Evolutionary conservation across 2,329 filamentous ascomycete genomes (phyloP).

Genomic region (Macrophomina phaseolina): DNA sequence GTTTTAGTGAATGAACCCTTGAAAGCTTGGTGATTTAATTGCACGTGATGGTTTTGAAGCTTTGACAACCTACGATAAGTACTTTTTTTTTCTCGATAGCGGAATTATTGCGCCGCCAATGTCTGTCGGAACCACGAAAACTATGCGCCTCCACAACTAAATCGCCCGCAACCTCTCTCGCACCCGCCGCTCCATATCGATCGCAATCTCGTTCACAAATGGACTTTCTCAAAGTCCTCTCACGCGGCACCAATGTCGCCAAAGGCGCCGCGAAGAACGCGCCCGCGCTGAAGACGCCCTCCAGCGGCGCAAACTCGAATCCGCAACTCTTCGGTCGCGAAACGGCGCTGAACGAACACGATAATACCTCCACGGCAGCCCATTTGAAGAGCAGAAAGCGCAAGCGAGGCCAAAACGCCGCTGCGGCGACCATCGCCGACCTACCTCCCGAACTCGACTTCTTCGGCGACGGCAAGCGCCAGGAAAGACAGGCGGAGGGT

Average conservation of each 20-base stretch:
- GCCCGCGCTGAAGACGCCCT: conserved; percentile 61
- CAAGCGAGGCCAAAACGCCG: conserved; percentile 45
- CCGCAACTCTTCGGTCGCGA: conserved; percentile 69
- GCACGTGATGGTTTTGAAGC: conserved; percentile 17
- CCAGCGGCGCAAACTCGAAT: conserved; percentile 66
- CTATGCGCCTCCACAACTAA: conserved; percentile 6
- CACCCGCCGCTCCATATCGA: background rate
- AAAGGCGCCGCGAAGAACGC: conserved; percentile 43
- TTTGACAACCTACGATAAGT: conserved; percentile 13
- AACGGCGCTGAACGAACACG: conserved; percentile 38
- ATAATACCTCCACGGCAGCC: conserved; percentile 51
- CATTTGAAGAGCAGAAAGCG: conserved; percentile 45
- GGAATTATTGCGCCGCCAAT: conserved; percentile 26
- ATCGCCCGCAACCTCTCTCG: conserved; percentile 4
- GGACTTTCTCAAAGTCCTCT: conserved; percentile 77
- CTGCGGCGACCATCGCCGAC: conserved; percentile 21
- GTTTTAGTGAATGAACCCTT: background rate
- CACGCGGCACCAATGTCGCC: conserved; percentile 68
- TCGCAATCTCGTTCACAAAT: conserved; percentile 47
- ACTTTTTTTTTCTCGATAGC: conserved; percentile 24
- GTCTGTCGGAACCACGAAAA: background rate
- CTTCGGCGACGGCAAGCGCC: conserved; percentile 41
- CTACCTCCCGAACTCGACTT: conserved; percentile 51
- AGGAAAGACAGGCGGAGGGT: conserved; percentile 23
- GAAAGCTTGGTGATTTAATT: background rate